Base-by-base conservation (phyloP, 805 yeast genomes). In the Candida oleophila region DNA sequence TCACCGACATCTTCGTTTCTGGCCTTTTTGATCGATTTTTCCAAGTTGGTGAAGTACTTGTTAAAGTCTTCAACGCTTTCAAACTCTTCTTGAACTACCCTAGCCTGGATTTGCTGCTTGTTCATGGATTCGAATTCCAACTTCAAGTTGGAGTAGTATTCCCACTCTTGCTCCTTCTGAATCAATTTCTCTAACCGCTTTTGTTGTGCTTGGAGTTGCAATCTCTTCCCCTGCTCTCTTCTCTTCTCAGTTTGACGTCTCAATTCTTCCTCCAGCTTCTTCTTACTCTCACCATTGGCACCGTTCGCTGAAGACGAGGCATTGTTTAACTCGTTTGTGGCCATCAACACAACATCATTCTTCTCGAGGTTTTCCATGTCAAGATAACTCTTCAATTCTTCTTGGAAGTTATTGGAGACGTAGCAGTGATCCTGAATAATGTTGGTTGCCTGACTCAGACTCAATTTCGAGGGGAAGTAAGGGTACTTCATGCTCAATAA, bases 141-240 rank as follows among this genome's bases (percentile, higher is more conserved):
- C 55, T 74, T 77, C 38, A 91, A 66, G 21, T 75, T 74, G 1
- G 80, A 68, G 57, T 84, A 89, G 62, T 91, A 89, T 41, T 77
- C 83, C 52, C 73, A 80, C 57, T 92, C 97, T 54, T 86, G 82
- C 55, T 90, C 90, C 53, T 87, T 86, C 61, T 89, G 89, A 14
- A 81, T 73, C 40, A 89, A 66, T 57, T 88, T 90, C 60, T 92
- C 97, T 8, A 82, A 64, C 46, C 99, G 73, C 53, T 83, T 85
- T 57, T 83, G 85, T 55, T 85, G 90, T 0, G 97, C 97, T 65
- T 90, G 97, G 57, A 89, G 96, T 66, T 94, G 98, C 50, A 95
- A 73, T 53, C 96, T 76, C 52, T 85, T 80, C 7, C 97, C 97
- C 51, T 86, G 87, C 60, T 90, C 97, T 55, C 80, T 78, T 49